phyloP scores from a whole-genome alignment of 2,329 filamentous ascomycete genomes.

The Phaeosphaeria sp. region DNA sequence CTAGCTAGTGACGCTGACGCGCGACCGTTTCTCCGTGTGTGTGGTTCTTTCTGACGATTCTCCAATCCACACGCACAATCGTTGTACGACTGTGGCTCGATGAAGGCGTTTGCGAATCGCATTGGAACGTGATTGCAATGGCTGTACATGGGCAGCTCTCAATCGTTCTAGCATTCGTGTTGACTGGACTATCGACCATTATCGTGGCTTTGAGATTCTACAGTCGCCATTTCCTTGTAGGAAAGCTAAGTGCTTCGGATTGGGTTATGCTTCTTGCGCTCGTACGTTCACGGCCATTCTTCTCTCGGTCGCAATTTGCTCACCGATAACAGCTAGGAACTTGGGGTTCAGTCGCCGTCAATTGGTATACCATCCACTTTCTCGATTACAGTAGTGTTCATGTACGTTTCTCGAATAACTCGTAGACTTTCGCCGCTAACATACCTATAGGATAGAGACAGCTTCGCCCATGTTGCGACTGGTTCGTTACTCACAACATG shows the following conservation, averaged over 20 bases:
- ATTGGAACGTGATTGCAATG: slow-evolving; percentile 11
- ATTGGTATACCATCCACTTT: slow-evolving; percentile 34
- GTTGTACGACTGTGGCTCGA: slow-evolving; percentile 10
- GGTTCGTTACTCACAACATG: slow-evolving; percentile 28
- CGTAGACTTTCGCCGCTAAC: background rate
- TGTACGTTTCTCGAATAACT: slow-evolving; percentile 12
- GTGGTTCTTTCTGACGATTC: background rate
- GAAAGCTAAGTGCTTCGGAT: slow-evolving; percentile 35
- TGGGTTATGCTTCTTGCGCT: slow-evolving; percentile 39
- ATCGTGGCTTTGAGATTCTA: slow-evolving; percentile 41
- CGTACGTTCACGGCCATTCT: slow-evolving; percentile 16
- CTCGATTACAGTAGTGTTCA: slow-evolving; percentile 25
- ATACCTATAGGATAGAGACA: slow-evolving; percentile 17
- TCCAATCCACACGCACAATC: background rate
- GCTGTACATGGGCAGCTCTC: slow-evolving; percentile 31
- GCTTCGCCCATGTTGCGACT: slow-evolving; percentile 13
- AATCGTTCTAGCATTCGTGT: slow-evolving; percentile 29
- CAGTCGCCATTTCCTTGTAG: slow-evolving; percentile 32
- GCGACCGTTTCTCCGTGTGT: background rate
- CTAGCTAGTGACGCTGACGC: background rate
- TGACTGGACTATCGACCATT: slow-evolving; percentile 37
- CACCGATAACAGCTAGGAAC: slow-evolving; percentile 30
- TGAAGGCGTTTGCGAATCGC: background rate
- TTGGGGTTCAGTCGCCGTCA: slow-evolving; percentile 36
- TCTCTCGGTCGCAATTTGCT: slow-evolving; percentile 7